These are phyloP conservation scores for Gryganskiella cystojenkinii DNA, from an alignment of 192 early-diverging fungal species.

Conservation along the genomic window DNA sequence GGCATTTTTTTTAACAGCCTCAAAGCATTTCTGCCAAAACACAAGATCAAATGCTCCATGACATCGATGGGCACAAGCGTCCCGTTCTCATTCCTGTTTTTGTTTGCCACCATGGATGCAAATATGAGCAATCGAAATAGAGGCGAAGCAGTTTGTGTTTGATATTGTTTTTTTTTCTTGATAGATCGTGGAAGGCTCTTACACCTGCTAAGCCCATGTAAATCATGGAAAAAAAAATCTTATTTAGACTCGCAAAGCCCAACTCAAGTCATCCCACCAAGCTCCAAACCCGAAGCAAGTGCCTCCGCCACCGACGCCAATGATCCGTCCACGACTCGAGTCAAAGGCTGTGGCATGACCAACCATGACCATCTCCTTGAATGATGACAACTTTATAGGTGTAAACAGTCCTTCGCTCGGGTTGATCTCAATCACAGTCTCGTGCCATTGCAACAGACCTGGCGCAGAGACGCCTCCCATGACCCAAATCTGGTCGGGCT, in stretches of 20 bases:
- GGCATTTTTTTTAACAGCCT: no score
- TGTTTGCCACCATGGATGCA: no score
- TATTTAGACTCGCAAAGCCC: conserved; percentile 34
- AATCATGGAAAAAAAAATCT: no score
- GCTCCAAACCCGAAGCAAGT: conserved; percentile 52
- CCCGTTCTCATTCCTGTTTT: no score
- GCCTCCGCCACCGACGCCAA: conserved; percentile 47
- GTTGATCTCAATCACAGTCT: conserved; percentile 42
- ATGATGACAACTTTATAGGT: conserved; percentile 19
- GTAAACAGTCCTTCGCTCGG: conserved; percentile 10
- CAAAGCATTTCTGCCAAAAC: no score
- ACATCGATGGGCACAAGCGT: no score
- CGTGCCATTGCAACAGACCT: conserved; percentile 34
- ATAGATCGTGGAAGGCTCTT: no score
- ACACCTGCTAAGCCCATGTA: no score
- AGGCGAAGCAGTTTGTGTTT: no score
- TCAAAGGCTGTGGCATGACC: conserved; percentile 37
- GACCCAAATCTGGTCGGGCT: conserved; percentile 28
- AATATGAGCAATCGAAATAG: no score
- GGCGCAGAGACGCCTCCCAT: conserved; percentile 44
- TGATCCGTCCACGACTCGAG: conserved; percentile 13
- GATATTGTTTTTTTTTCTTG: no score
- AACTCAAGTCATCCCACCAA: conserved; percentile 34
- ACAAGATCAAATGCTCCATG: no score
- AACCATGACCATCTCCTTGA: conserved; percentile 47